Conservation (phyloP, 768 basidiomycete species). For the Trametes elegans region DNA sequence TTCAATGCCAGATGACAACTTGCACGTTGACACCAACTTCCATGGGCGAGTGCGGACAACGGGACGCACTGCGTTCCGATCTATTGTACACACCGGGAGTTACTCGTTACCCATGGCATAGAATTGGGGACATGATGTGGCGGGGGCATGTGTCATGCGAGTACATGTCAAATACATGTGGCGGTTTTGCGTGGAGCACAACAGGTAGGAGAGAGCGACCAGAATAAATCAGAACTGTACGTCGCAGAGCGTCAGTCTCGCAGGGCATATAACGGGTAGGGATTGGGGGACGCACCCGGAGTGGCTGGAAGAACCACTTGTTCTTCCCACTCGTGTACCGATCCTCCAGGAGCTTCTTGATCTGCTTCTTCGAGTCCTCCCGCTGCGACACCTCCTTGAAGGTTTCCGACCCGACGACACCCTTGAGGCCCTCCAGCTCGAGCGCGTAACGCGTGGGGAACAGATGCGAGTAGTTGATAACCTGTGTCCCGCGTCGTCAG, state of each 20-base stretch:
- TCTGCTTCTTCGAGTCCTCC: constrained; percentile 90
- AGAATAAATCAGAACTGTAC: constrained; percentile 13
- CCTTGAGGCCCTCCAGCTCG: constrained; percentile 94
- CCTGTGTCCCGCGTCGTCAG: constrained; percentile 40
- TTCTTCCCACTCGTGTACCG: constrained; percentile 93
- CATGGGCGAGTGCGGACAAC: too few species aligned
- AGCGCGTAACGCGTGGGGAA: constrained; percentile 99
- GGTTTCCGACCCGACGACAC: constrained; percentile 76
- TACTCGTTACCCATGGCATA: constrained; percentile 18
- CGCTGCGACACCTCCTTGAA: constrained; percentile 98
- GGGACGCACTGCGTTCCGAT: too few species aligned
- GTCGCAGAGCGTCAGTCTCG: neutral
- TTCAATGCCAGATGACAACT: too few species aligned
- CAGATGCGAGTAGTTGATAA: constrained; percentile 97
- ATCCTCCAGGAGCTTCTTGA: constrained; percentile 97
- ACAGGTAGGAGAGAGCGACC: constrained; percentile 7
- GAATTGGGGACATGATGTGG: constrained; percentile 10
- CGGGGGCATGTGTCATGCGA: constrained; percentile 27
- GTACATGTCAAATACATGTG: constrained; percentile 25
- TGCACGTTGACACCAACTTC: too few species aligned
- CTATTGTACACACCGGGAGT: neutral
- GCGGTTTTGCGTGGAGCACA: constrained; percentile 16
- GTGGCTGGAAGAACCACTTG: constrained; percentile 94
- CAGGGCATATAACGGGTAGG: neutral
- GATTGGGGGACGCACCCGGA: constrained; percentile 52